Evolutionary conservation across 805 yeast species (phyloP).

Genomic region (Starmerella apicola): DNA sequence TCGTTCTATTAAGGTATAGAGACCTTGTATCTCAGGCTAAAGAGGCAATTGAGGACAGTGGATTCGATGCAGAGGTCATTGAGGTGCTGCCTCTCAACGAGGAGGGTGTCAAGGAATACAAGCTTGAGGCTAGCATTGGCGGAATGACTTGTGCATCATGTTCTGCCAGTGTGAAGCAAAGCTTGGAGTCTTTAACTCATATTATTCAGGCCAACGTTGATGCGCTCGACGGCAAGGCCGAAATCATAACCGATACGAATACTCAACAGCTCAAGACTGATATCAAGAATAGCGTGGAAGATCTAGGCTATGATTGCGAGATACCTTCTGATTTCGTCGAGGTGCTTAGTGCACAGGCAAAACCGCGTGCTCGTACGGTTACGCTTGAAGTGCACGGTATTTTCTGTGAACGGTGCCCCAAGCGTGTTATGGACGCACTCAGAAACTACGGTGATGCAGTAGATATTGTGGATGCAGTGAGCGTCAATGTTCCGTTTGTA

Average conservation of each 20-base stretch:
- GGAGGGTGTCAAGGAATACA: constrained; percentile 25
- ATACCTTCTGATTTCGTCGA: constrained; percentile 34
- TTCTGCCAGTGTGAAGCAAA: constrained; percentile 40
- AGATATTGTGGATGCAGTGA: constrained; percentile 42
- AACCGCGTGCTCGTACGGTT: constrained; percentile 42
- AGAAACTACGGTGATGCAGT: constrained; percentile 44
- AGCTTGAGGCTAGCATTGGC: constrained; percentile 49
- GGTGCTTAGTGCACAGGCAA: constrained; percentile 33
- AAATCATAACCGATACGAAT: constrained; percentile 38
- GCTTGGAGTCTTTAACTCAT: constrained; percentile 36
- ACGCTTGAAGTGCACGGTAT: constrained; percentile 49
- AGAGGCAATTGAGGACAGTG: constrained; percentile 36
- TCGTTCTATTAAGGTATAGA: constrained; percentile 41
- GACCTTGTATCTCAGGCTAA: constrained; percentile 39
- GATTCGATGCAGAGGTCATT: constrained; percentile 39
- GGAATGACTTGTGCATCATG: constrained; percentile 72
- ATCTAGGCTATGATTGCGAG: constrained; percentile 53
- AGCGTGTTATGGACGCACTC: constrained; percentile 38
- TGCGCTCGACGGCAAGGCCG: constrained; percentile 48
- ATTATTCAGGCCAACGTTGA: constrained; percentile 44
- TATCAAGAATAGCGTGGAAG: constrained; percentile 44
- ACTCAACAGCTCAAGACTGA: constrained; percentile 25
- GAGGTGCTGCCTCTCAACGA: constrained; percentile 50
- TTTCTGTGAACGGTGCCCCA: constrained; percentile 64
- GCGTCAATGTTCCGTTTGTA: constrained; percentile 44